phyloP scores from a whole-genome alignment of 176 grass and related monocot genomes.

The Musa troglodytarum region DNA sequence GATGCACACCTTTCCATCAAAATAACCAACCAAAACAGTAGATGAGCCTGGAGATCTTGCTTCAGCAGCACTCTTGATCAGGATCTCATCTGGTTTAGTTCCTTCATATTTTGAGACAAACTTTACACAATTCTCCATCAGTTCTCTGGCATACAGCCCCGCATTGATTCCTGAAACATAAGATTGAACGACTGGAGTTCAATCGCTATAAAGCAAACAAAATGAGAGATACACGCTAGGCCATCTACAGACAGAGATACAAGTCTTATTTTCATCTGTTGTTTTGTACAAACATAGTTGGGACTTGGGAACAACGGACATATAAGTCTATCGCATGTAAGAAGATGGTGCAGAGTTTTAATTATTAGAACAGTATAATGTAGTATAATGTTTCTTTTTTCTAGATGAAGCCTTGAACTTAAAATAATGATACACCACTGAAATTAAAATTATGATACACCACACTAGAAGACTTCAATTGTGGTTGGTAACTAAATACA shows the following conservation, averaged over 20 bases:
- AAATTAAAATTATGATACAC: too few species aligned
- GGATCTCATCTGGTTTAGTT: slow-evolving; percentile 51
- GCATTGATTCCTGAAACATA: slow-evolving; percentile 72
- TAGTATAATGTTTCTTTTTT: too few species aligned
- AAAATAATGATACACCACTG: not conserved
- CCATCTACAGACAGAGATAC: too few species aligned
- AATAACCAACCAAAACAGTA: slow-evolving; percentile 88
- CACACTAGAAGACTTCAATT: not conserved
- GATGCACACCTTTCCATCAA: slow-evolving; percentile 53
- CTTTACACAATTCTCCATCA: slow-evolving; percentile 73
- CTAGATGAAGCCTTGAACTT: not conserved
- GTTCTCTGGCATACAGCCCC: slow-evolving; percentile 70
- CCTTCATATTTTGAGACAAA: slow-evolving; percentile 40
- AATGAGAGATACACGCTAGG: not conserved
- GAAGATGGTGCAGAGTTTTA: too few species aligned
- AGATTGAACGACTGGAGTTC: not conserved
- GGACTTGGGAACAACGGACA: not conserved
- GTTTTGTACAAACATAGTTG: too few species aligned
- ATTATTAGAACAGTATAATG: too few species aligned
- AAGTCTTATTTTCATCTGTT: too few species aligned
- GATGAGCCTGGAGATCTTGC: slow-evolving; percentile 79
- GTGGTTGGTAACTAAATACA: not conserved
- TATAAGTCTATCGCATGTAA: not conserved
- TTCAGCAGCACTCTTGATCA: slow-evolving; percentile 52
- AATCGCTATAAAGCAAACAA: too few species aligned